Evolutionary conservation across 805 yeast genomes (phyloP).

Genomic region (Diddensiella santjacobensis): DNA sequence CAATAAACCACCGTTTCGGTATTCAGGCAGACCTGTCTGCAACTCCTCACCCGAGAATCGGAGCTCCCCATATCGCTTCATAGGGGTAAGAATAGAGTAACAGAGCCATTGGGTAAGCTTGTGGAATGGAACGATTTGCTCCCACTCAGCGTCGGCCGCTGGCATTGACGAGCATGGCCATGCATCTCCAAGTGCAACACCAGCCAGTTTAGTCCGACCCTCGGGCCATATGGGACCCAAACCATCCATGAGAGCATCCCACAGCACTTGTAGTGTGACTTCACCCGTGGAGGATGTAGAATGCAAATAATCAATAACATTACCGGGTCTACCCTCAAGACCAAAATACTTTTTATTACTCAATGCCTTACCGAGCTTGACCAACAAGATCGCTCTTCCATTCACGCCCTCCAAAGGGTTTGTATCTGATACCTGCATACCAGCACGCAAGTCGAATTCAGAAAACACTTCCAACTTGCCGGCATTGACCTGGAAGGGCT

Average conservation of each 20-base stretch:
- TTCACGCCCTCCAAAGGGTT: slow-evolving; percentile 54
- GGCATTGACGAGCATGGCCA: slow-evolving; percentile 42
- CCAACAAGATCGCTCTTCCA: slow-evolving; percentile 49
- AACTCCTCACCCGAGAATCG: slow-evolving; percentile 38
- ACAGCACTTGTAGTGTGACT: slow-evolving; percentile 40
- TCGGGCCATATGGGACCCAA: slow-evolving; percentile 59
- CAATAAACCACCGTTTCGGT: slow-evolving; percentile 62
- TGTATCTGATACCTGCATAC: slow-evolving; percentile 45
- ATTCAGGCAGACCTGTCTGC: slow-evolving; percentile 58
- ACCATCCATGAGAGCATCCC: slow-evolving; percentile 56
- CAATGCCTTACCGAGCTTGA: slow-evolving; percentile 47
- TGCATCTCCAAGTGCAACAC: slow-evolving; percentile 57
- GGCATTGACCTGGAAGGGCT: slow-evolving; percentile 44
- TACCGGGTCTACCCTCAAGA: slow-evolving; percentile 49
- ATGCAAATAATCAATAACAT: slow-evolving; percentile 46
- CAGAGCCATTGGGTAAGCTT: slow-evolving; percentile 66
- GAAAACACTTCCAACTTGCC: slow-evolving; percentile 37
- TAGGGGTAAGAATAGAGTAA: slow-evolving; percentile 54
- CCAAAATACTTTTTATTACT: slow-evolving; percentile 44
- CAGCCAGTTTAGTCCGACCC: slow-evolving; percentile 50
- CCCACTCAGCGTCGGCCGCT: slow-evolving; percentile 30
- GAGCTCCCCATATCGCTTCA: slow-evolving; percentile 42
- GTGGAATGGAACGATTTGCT: slow-evolving; percentile 55
- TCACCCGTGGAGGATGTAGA: slow-evolving; percentile 15
- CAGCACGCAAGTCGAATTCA: slow-evolving; percentile 35